Conservation (phyloP, 2,329 filamentous ascomycete species). For the Scedosporium apiospermum region DNA sequence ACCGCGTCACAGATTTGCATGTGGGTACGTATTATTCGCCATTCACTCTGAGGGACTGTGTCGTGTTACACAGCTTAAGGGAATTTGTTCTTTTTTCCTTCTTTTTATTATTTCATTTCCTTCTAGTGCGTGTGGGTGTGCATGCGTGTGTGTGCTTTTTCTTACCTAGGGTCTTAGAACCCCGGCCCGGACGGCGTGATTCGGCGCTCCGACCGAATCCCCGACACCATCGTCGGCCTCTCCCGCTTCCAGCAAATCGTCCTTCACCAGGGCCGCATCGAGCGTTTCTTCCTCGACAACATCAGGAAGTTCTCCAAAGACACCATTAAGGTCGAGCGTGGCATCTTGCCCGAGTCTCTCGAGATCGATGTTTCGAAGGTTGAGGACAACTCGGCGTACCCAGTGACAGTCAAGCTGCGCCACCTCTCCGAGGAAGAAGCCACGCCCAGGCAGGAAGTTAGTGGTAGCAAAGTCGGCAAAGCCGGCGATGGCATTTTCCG, state of each 20-base stretch:
- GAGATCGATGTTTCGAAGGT: slow-evolving; percentile 40
- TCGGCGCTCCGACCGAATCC: slow-evolving; percentile 47
- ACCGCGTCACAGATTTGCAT: not conserved
- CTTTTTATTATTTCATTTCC: too few relatives aligned
- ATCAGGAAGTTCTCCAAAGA: slow-evolving; percentile 32
- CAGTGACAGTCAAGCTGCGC: slow-evolving; percentile 48
- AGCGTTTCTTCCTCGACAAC: slow-evolving; percentile 55
- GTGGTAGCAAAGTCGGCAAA: slow-evolving; percentile 8
- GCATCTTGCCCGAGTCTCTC: slow-evolving; percentile 46
- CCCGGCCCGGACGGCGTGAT: slow-evolving; percentile 50
- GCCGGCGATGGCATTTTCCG: slow-evolving; percentile 43
- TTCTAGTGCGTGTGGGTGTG: too few relatives aligned
- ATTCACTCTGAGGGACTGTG: not conserved
- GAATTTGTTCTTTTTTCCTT: slow-evolving; percentile 8
- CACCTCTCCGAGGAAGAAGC: slow-evolving; percentile 50
- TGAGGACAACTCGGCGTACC: slow-evolving; percentile 43
- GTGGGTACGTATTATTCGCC: not conserved
- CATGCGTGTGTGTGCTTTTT: too few relatives aligned
- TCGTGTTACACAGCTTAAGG: not conserved
- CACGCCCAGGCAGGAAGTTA: slow-evolving; percentile 28
- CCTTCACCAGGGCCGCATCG: slow-evolving; percentile 62
- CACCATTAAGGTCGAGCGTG: slow-evolving; percentile 45
- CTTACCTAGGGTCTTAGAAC: slow-evolving; percentile 38
- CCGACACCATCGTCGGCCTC: slow-evolving; percentile 52
- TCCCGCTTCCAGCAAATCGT: slow-evolving; percentile 57